These are phyloP conservation scores for Malassezia globosa DNA, from an alignment of 1,284 basidiomycete species.

Conservation along the genomic window DNA sequence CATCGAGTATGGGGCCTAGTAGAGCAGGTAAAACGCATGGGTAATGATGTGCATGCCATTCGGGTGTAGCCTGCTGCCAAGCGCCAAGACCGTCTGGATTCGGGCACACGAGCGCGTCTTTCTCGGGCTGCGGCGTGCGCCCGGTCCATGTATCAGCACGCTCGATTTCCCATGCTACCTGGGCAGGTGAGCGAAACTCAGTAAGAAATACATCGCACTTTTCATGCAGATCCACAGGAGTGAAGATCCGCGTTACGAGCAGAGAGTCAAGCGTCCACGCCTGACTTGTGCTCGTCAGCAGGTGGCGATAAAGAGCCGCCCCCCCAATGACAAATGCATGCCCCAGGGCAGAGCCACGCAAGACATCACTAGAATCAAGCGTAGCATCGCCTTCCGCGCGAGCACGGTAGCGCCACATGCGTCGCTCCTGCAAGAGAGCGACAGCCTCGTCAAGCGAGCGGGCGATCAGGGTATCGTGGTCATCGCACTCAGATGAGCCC, in stretches of 20 bases:
- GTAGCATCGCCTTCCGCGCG: no score
- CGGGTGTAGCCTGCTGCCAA: slow-evolving; percentile 5
- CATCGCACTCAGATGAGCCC: neutral
- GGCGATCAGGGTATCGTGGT: slow-evolving; percentile 13
- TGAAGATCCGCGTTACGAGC: slow-evolving; percentile 13
- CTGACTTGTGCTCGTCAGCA: neutral
- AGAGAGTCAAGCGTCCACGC: slow-evolving; percentile 9
- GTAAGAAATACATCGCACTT: slow-evolving; percentile 12
- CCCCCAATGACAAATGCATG: slow-evolving; percentile 17
- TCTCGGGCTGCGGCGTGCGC: neutral
- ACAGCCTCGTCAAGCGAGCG: slow-evolving; percentile 15
- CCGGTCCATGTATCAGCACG: neutral
- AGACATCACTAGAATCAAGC: neutral
- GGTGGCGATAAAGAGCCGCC: slow-evolving; percentile 13
- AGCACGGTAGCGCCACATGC: slow-evolving; percentile 2
- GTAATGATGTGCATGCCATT: slow-evolving; percentile 4
- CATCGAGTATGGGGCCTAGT: slow-evolving; percentile 1
- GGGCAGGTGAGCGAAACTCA: slow-evolving; percentile 14
- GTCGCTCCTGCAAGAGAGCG: slow-evolving; percentile 6
- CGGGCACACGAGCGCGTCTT: no score
- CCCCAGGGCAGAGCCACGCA: slow-evolving; percentile 6
- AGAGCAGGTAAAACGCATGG: neutral
- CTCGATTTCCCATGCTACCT: slow-evolving; percentile 8
- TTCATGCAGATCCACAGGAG: neutral
- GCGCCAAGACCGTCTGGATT: no score